Percentiles rank a stretch among this genome's conserved stretches.
These are phyloP conservation scores for Euphrasia confusa DNA, from an alignment of 257 asterid genomes.

Conservation along the genomic window DNA sequence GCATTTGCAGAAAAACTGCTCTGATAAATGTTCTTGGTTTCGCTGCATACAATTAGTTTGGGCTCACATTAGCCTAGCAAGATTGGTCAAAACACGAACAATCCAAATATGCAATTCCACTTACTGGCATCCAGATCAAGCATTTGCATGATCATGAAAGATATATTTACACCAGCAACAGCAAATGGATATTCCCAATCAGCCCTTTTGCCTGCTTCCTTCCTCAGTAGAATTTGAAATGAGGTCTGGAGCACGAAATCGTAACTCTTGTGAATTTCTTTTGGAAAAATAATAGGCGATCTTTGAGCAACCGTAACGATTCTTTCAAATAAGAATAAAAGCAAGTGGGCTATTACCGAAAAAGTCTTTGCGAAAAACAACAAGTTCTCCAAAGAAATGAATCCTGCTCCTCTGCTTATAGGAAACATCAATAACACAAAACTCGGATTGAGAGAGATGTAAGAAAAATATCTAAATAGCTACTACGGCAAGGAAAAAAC, in stretches of 20 bases:
- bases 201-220: conserved; percentile 72
- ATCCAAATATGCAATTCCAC: conserved; percentile 20
- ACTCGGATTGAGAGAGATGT: neutral
- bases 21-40: conserved; percentile 62
- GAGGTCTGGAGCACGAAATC: conserved; percentile 25
- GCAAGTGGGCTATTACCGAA: conserved; percentile 42
- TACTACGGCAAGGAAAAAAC: neutral
- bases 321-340: conserved; percentile 7
- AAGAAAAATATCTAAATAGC: too few species aligned
- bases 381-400: conserved; percentile 38
- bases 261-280: neutral
- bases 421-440: conserved; percentile 10
- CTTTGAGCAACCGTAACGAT: too few species aligned
- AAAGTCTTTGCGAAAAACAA: conserved; percentile 74
- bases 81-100: conserved; percentile 1
- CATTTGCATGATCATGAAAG: conserved; percentile 86
- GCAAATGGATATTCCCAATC: conserved; percentile 94
- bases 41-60: conserved; percentile 42
- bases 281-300: neutral
- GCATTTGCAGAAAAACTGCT: conserved; percentile 51
- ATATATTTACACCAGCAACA: conserved; percentile 18
- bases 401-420: conserved; percentile 62
- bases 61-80: conserved; percentile 20
- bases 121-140: conserved; percentile 78
- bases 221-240: conserved; percentile 62